phyloP scores from a whole-genome alignment of 2,329 filamentous ascomycete species.

The Zymoseptoria brevis region DNA sequence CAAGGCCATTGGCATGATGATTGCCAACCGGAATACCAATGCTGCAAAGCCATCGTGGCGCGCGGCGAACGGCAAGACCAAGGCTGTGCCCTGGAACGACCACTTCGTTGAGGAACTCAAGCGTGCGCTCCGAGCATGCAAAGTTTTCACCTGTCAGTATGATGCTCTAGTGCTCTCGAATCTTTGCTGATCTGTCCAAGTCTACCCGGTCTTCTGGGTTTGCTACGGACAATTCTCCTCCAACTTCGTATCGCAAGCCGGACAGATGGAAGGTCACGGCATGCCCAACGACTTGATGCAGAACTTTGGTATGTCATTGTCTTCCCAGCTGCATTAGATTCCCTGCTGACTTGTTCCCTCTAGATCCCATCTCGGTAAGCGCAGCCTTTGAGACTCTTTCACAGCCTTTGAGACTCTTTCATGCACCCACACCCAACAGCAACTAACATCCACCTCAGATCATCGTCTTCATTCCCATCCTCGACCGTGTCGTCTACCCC shows the following conservation, averaged over 20 bases:
- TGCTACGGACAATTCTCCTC: slow-evolving; percentile 34
- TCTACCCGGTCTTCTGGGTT: slow-evolving; percentile 41
- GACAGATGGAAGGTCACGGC: slow-evolving; percentile 39
- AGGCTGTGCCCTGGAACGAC: slow-evolving; percentile 54
- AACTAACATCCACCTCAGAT: slow-evolving; percentile 36
- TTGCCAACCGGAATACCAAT: slow-evolving; percentile 47
- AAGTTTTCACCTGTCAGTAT: slow-evolving; percentile 48
- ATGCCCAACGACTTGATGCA: slow-evolving; percentile 44
- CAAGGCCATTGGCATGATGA: slow-evolving; percentile 50
- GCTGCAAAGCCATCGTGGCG: slow-evolving; percentile 61
- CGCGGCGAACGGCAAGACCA: slow-evolving; percentile 40
- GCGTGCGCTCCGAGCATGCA: slow-evolving; percentile 57
- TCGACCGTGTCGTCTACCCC: slow-evolving; percentile 41
- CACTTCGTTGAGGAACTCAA: slow-evolving; percentile 65
- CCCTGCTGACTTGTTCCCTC: too few species aligned
- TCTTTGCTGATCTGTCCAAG: background rate
- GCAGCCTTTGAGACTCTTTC: too few species aligned
- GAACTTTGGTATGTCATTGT: slow-evolving; percentile 28
- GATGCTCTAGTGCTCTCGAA: background rate
- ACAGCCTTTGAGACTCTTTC: too few species aligned
- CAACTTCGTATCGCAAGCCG: slow-evolving; percentile 43
- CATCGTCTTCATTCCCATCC: slow-evolving; percentile 40
- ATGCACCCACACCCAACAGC: too few species aligned
- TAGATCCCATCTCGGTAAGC: too few species aligned
- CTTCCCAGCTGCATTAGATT: too few species aligned